A percentile compares a stretch with the other conserved stretches of the same genome.
phyloP scores from a whole-genome alignment of 768 basidiomycete species.

The Auricularia auricula-judae region DNA sequence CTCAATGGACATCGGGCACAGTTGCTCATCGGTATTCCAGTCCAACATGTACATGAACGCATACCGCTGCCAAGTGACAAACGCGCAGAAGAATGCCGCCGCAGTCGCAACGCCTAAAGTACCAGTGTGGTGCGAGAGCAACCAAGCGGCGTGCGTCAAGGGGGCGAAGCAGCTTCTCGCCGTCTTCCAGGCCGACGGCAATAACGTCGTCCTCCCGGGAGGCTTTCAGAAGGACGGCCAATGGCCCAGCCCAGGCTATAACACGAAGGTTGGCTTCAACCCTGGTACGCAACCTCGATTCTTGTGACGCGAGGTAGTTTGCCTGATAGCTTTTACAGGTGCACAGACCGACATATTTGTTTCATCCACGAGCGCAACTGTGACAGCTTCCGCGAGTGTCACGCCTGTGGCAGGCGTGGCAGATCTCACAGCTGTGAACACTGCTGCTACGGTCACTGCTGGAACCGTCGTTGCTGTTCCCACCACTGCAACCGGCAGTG shows the following conservation, averaged over 20 bases:
- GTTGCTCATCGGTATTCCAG: background rate
- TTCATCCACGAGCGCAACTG: background rate
- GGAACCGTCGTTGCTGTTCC: background rate
- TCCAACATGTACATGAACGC: conserved; percentile 7
- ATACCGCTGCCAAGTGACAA: conserved; percentile 4
- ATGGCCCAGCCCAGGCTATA: conserved; percentile 6
- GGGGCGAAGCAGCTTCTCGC: conserved; percentile 6
- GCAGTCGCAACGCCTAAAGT: background rate
- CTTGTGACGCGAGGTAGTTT: background rate
- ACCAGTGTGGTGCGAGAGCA: conserved; percentile 6
- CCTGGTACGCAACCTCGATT: background rate
- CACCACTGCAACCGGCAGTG: too few species aligned
- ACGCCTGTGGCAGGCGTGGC: background rate
- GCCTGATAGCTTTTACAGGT: background rate
- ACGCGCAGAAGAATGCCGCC: background rate
- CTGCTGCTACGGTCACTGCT: background rate
- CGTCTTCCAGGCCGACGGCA: conserved; percentile 6
- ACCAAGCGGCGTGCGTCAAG: conserved; percentile 1
- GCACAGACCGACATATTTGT: background rate
- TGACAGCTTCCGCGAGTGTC: background rate
- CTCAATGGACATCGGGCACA: background rate
- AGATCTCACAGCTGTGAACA: background rate
- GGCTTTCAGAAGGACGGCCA: conserved; percentile 1
- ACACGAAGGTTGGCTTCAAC: conserved; percentile 6
- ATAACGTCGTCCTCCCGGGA: conserved; percentile 3